Evolutionary conservation across 768 basidiomycete species (phyloP), one percentile per base, ranked within the genome.

Genomic region (Melanogaster broomeanus): DNA sequence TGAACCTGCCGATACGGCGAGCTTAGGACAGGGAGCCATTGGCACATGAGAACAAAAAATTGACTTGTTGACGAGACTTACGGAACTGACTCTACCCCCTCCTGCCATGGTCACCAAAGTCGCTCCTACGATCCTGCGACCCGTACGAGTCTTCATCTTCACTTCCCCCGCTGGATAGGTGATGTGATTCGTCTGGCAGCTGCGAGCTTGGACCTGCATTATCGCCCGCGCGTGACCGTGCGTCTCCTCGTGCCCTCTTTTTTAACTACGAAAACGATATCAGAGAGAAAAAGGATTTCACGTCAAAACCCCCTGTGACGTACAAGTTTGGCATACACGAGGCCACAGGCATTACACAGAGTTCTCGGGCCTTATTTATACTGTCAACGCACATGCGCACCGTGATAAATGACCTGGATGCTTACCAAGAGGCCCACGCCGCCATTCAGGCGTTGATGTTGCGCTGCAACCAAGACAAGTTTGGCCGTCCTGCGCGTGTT

Each of bases 401-500:
- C 53, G 49, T 56, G 61, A 55, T 50, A 57, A 60, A 62, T 16
- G 53, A 62, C 55, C 46, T 51, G n/a, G 19, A 31, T 39, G 70
- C 75, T 67, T 64, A 90, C 89, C 90, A 73, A 92, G 69, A 13
- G 90, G 90, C 1, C 90, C 90, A 55, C 90, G 74, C 48, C 90
- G 77, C 90, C 90, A 93, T 74, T 93, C 90, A 6, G 90, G 90
- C 56, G 90, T 93, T 49, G 88, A 85, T 15, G 90, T 93, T 55
- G 89, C 90, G 60, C 73, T 79, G 71, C 90, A 93, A 28, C 89
- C 90, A 28, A 90, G 75, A 70, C 90, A 93, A 22, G 79, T 87
- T 66, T 91, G 90, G 15, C 81, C 81, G 49, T 87, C 85, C 54
- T 74, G 73, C 50, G 68, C 70, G 48, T 72, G 72, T 45, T 72